These are phyloP conservation scores for Phaeotremella skinneri DNA, from an alignment of 768 basidiomycete genomes.

Conservation along the genomic window DNA sequence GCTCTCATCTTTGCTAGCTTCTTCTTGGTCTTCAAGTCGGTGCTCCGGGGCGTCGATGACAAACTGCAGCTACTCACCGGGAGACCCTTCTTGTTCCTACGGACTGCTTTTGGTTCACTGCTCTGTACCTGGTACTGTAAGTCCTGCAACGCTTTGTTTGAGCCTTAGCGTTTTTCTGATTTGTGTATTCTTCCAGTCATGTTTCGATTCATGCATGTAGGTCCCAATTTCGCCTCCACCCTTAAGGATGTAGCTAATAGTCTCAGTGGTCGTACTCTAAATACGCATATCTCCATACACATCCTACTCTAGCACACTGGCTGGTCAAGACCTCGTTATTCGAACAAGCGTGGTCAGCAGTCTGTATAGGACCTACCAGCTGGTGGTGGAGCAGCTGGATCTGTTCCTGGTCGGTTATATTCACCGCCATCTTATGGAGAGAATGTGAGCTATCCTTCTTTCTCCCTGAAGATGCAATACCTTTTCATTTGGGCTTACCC, in stretches of 20 bases:
- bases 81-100: slow-evolving; percentile 50
- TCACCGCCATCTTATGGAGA: slow-evolving; percentile 38
- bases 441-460: slow-evolving; percentile 55
- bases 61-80: slow-evolving; percentile 25
- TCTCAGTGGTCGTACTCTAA: slow-evolving; percentile 60
- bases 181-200: slow-evolving; percentile 52
- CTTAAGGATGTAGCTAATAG: not conserved
- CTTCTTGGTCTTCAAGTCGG: slow-evolving; percentile 39
- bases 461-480: not conserved
- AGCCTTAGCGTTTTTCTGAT: not conserved
- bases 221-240: slow-evolving; percentile 16
- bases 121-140: slow-evolving; percentile 59
- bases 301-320: slow-evolving; percentile 56
- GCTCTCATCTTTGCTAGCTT: slow-evolving; percentile 48
- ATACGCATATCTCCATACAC: slow-evolving; percentile 50
- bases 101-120: slow-evolving; percentile 52
- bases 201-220: slow-evolving; percentile 56
- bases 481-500: not conserved
- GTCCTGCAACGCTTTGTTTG: slow-evolving; percentile 25
- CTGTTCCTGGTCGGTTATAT: slow-evolving; percentile 43
- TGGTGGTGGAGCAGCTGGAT: slow-evolving; percentile 65
- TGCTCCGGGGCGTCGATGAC: slow-evolving; percentile 16
- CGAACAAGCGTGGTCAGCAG: slow-evolving; percentile 60
- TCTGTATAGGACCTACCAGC: slow-evolving; percentile 56
- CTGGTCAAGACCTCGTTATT: slow-evolving; percentile 61